Evolutionary conservation across 106 monocot genomes (phyloP).

Genomic region (Apostasia ramifera): DNA sequence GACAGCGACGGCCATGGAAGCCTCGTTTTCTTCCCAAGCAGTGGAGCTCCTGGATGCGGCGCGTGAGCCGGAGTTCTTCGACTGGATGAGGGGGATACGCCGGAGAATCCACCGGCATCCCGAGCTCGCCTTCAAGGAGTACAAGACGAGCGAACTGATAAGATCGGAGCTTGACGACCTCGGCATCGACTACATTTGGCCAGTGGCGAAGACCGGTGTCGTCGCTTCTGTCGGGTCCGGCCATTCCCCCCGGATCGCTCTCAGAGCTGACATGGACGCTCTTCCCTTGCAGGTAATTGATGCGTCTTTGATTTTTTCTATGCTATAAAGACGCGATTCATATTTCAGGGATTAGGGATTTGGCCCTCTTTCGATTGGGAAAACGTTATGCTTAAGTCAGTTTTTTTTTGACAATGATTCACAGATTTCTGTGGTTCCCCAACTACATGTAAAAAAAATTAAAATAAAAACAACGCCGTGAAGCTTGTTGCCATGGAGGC

Average conservation of each 20-base stretch:
- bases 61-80: constrained; percentile 25
- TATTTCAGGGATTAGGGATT: too few species aligned
- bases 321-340: too few species aligned
- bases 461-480: too few species aligned
- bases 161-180: constrained; percentile 53
- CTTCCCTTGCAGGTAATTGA: constrained; percentile 47
- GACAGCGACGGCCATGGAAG: not conserved
- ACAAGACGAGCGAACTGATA: constrained; percentile 50
- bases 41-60: constrained; percentile 16
- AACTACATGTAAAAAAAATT: too few species aligned
- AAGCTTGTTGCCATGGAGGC: too few species aligned
- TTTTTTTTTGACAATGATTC: too few species aligned
- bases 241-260: constrained; percentile 35
- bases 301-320: not conserved
- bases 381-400: too few species aligned
- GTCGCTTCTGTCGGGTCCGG: constrained; percentile 73
- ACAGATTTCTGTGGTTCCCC: too few species aligned
- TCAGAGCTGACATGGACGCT: constrained; percentile 73
- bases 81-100: constrained; percentile 44
- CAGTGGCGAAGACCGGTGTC: constrained; percentile 67
- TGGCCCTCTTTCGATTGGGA: too few species aligned
- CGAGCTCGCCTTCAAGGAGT: constrained; percentile 68
- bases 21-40: not conserved
- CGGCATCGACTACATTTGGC: constrained; percentile 56
- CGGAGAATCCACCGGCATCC: constrained; percentile 70